Evolutionary conservation across 371 early-diverging fungal species (phyloP).

Genomic region (Entomophthora muscae): DNA sequence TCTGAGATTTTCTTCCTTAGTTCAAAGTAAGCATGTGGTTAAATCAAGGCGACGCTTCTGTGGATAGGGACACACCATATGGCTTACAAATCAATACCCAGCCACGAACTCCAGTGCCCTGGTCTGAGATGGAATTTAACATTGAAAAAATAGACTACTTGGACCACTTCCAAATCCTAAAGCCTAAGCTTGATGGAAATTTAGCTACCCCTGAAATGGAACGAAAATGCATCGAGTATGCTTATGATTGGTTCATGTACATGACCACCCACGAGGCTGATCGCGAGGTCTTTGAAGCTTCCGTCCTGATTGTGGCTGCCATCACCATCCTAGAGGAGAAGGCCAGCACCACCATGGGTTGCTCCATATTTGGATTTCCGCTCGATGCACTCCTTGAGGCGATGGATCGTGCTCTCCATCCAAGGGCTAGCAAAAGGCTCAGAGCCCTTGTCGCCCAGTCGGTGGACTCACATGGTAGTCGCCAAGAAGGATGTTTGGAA

Average conservation of each 20-base stretch:
- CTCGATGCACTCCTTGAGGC: not conserved
- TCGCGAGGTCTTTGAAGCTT: not conserved
- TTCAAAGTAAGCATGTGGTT: too few species aligned
- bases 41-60: too few species aligned
- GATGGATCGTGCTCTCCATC: not conserved
- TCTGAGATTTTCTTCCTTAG: too few species aligned
- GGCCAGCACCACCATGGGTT: not conserved
- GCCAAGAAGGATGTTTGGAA: not conserved
- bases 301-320: not conserved
- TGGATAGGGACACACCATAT: too few species aligned
- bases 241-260: not conserved
- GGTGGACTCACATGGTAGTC: not conserved
- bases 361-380: too few species aligned
- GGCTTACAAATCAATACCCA: too few species aligned
- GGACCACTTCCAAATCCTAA: slow-evolving; percentile 20
- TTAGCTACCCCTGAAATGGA: not conserved
- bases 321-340: not conserved
- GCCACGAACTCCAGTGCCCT: too few species aligned
- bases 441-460: not conserved
- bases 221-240: not conserved
- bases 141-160: not conserved
- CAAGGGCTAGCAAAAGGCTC: not conserved
- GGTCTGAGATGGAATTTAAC: not conserved
- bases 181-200: not conserved
- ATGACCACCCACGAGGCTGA: not conserved